Evolutionary conservation across 2,329 filamentous ascomycete genomes (phyloP), one percentile per base, ranked within the genome.

Genomic region (Microdochium paspali): DNA sequence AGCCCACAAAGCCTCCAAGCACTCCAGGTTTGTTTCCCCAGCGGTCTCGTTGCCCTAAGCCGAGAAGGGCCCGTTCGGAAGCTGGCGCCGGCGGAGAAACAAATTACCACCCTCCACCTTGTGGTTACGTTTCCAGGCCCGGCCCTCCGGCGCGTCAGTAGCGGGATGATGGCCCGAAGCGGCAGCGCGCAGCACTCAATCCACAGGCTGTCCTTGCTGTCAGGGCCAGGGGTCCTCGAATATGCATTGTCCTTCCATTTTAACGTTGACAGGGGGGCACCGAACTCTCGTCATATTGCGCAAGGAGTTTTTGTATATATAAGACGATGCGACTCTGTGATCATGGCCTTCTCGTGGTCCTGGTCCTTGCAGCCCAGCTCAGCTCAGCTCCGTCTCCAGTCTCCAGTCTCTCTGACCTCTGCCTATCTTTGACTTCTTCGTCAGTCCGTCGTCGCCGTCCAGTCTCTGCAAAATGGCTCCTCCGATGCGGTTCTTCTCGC

Each of bases 401-500:
- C 31, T 12, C 31, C 31, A 6, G 5, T 18, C 6, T 21, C 35
- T 40, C 35, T 40, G 18, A 9, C 31, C 35, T 40, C 35, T 18
- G 5, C 35, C 18, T 10, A 35, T 13, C 31, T n/a, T 18, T n/a
- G 18, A 9, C 31, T 7, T 18, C 26, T 28, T 7, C 26, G 13
- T 13, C 26, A 7, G 7, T 13, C 26, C 26, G 26, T 28, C 7
- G 26, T 28, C 26, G 13, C 26, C 13, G 26, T 13, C 13, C 26
- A 13, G 13, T 7, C 6, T n/a, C 31, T 35, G 6, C 6, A 18
- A 15, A 21, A 40, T 40, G 35, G 35, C 35, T 40, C 35, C 35
- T 40, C 42, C 42, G 5, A 44, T 26, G 42, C 42, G 13, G 43
- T 45, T 52, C 25, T 31, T 54, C 26, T 46, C 51, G 31, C 32